phyloP scores from a whole-genome alignment of 805 yeast genomes.

The Zygosaccharomyces rouxii region DNA sequence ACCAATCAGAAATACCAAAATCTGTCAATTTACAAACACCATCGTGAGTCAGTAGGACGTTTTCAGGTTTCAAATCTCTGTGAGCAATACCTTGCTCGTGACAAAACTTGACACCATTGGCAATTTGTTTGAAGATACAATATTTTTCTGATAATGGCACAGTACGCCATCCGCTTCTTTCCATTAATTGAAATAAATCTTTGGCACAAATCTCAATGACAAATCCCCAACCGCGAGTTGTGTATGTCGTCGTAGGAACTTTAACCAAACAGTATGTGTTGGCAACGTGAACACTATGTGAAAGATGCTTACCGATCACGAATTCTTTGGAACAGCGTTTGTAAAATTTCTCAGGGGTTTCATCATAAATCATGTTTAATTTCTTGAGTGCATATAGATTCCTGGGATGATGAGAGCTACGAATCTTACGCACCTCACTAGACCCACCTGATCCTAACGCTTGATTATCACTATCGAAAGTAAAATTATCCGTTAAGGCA shows the following conservation, averaged over 20 bases:
- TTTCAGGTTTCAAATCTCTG: constrained; percentile 73
- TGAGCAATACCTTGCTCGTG: constrained; percentile 68
- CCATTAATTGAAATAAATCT: constrained; percentile 55
- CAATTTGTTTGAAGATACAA: constrained; percentile 67
- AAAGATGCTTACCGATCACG: constrained; percentile 51
- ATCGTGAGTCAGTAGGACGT: constrained; percentile 51
- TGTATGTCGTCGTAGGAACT: constrained; percentile 49
- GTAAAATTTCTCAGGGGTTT: constrained; percentile 61
- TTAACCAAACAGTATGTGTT: constrained; percentile 51
- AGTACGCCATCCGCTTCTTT: constrained; percentile 57
- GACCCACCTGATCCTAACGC: constrained; percentile 72
- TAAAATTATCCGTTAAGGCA: constrained; percentile 53
- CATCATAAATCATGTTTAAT: constrained; percentile 55
- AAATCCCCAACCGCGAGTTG: constrained; percentile 74
- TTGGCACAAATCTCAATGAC: constrained; percentile 63
- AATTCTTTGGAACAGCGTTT: constrained; percentile 60
- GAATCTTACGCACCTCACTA: constrained; percentile 54
- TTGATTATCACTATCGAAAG: constrained; percentile 41
- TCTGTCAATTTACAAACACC: constrained; percentile 69
- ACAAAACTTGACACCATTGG: constrained; percentile 55
- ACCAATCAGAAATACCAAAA: constrained; percentile 70
- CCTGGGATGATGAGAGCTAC: constrained; percentile 35
- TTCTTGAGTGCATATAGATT: constrained; percentile 61
- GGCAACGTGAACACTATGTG: constrained; percentile 57
- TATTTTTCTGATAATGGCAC: constrained; percentile 48